Conservation (phyloP, 371 early-diverging fungal genomes). For the Saksenaea vasiformis region DNA sequence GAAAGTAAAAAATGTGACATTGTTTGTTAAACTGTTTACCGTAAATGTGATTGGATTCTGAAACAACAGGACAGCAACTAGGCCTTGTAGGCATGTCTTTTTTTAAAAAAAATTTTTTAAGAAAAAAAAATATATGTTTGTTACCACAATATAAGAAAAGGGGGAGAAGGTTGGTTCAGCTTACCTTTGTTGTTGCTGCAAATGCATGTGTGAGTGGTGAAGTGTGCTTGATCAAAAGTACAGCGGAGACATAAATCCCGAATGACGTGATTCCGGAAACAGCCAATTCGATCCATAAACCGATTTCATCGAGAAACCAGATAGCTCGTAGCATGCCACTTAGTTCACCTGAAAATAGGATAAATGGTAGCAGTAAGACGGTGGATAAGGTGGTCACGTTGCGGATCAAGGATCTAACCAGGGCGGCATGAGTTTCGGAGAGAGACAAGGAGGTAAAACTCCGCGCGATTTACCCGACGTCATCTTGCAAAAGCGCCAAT, state of each 20-base stretch:
- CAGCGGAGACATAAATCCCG: conserved; percentile 8
- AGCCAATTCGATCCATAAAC: conserved; percentile 25
- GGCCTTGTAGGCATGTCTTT: not conserved
- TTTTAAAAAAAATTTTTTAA: not conserved
- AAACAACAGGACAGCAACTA: not conserved
- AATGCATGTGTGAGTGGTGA: conserved; percentile 13
- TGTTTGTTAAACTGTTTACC: not conserved
- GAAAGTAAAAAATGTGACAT: not conserved
- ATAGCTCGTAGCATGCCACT: not conserved
- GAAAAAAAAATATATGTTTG: not conserved
- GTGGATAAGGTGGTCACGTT: not conserved
- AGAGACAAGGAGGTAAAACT: not conserved
- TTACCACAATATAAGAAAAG: too few species aligned
- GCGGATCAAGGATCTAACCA: not conserved
- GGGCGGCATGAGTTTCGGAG: not conserved
- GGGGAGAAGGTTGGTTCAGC: too few species aligned
- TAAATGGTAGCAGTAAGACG: not conserved
- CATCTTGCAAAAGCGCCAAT: conserved; percentile 2
- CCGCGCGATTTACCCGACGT: not conserved
- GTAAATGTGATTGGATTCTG: not conserved
- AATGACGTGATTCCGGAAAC: conserved; percentile 16
- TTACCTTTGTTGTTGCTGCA: conserved; percentile 14
- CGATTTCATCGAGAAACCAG: conserved; percentile 16
- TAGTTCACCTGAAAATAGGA: conserved; percentile 17
- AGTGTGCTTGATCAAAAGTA: conserved; percentile 13